These are phyloP conservation scores for Abortiporus biennis DNA, from an alignment of 1,284 basidiomycete genomes.

Conservation along the genomic window DNA sequence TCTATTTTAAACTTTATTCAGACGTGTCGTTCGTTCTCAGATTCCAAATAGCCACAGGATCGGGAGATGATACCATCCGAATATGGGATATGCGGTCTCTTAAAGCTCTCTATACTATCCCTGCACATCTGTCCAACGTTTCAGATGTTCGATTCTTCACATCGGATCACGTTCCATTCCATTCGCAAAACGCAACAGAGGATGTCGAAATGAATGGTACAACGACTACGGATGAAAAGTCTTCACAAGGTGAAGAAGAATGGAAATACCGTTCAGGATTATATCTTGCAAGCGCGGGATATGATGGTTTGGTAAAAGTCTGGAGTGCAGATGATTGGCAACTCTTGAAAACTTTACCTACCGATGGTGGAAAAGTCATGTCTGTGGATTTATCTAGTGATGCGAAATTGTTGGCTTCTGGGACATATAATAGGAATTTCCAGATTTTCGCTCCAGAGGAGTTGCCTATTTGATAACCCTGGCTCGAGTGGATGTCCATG, in stretches of 20 bases:
- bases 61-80: constrained; percentile 94
- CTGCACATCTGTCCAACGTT: constrained; percentile 92
- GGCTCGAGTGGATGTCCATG: too few species aligned
- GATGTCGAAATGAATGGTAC: background rate
- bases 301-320: constrained; percentile 92
- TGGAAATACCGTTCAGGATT: constrained; percentile 80
- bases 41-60: constrained; percentile 95
- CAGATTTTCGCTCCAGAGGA: constrained; percentile 81
- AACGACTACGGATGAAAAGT: constrained; percentile 3
- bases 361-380: constrained; percentile 98
- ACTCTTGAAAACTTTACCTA: constrained; percentile 80
- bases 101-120: constrained; percentile 92
- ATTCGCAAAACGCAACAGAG: constrained; percentile 17
- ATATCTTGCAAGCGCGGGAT: constrained; percentile 91
- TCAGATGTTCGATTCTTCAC: constrained; percentile 95
- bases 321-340: constrained; percentile 99
- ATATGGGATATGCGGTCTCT: constrained; percentile 98
- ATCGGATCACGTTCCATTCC: constrained; percentile 33
- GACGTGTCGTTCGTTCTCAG: constrained; percentile 34
- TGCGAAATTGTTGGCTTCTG: constrained; percentile 81
- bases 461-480: constrained; percentile 19
- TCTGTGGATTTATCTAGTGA: constrained; percentile 87
- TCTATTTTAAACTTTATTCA: constrained; percentile 10
- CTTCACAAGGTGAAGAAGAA: constrained; percentile 35
- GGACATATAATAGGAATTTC: constrained; percentile 91